Evolutionary conservation across 2,329 filamentous ascomycete species (phyloP).

Genomic region (Botrytis tulipae): DNA sequence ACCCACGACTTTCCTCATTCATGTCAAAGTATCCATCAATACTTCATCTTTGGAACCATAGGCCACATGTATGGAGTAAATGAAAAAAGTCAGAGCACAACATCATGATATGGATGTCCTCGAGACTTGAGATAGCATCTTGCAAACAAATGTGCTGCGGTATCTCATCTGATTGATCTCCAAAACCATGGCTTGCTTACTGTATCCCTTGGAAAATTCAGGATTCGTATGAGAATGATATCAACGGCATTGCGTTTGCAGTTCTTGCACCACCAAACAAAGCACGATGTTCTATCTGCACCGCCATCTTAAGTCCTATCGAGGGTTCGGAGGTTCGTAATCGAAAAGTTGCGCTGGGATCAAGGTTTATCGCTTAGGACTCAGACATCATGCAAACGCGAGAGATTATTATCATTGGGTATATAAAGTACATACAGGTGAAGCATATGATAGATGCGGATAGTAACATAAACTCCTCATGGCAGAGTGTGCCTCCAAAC

Average conservation of each 20-base stretch:
- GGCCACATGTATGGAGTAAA: constrained; percentile 6
- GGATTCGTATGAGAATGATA: background rate
- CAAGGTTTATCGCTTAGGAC: background rate
- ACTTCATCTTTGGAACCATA: background rate
- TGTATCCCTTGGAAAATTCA: background rate
- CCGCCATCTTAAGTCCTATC: background rate
- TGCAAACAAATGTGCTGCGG: background rate
- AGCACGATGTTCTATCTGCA: background rate
- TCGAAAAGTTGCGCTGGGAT: background rate
- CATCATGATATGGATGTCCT: background rate
- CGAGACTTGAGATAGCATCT: background rate
- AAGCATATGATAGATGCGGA: constrained; percentile 6
- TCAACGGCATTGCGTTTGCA: background rate
- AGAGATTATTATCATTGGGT: constrained; percentile 9
- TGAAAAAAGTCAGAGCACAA: background rate
- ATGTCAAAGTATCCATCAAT: background rate
- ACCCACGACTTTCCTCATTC: background rate
- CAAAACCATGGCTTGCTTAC: constrained; percentile 6
- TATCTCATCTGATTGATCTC: background rate
- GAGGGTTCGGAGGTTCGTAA: background rate
- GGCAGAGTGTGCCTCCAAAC: background rate
- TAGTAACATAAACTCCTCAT: constrained; percentile 6
- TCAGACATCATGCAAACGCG: constrained; percentile 3
- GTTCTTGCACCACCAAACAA: background rate
- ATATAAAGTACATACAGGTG: constrained; percentile 7